These are phyloP conservation scores for Thraustochytrium sp. DNA, from an alignment of 352 stramenopile species.

Conservation along the genomic window DNA sequence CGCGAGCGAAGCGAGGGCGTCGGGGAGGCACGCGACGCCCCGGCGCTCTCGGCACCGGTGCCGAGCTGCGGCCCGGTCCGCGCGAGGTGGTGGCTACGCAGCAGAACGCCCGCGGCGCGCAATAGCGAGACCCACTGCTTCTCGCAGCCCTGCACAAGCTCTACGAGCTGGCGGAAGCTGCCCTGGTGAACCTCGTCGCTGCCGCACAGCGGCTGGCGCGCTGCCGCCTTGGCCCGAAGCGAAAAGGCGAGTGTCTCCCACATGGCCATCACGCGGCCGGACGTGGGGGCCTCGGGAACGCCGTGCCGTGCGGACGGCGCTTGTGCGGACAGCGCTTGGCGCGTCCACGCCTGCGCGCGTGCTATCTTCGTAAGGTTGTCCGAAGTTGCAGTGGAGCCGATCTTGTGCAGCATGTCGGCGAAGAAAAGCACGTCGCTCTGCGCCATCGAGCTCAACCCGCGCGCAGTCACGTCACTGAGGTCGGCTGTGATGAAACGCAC, in stretches of 20 bases:
- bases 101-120: not conserved
- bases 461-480: not conserved
- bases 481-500: constrained; percentile 22
- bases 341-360: not conserved
- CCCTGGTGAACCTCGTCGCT: not conserved
- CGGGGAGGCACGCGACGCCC: too few relatives aligned
- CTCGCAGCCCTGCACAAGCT: not conserved
- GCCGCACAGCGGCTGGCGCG: not conserved
- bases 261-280: not conserved
- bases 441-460: not conserved
- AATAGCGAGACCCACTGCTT: constrained; percentile 33
- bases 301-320: not conserved
- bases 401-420: not conserved
- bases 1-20: not conserved
- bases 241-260: constrained; percentile 7
- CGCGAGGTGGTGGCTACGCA: not conserved
- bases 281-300: not conserved
- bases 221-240: not conserved
- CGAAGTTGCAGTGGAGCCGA: not conserved
- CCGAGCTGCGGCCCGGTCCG: too few relatives aligned
- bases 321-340: not conserved
- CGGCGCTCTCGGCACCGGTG: not conserved
- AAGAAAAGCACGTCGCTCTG: not conserved
- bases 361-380: not conserved
- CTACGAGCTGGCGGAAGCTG: not conserved